These are phyloP conservation scores for Meyerozyma guilliermondii DNA, from an alignment of 1,139 yeast genomes.

Conservation along the genomic window DNA sequence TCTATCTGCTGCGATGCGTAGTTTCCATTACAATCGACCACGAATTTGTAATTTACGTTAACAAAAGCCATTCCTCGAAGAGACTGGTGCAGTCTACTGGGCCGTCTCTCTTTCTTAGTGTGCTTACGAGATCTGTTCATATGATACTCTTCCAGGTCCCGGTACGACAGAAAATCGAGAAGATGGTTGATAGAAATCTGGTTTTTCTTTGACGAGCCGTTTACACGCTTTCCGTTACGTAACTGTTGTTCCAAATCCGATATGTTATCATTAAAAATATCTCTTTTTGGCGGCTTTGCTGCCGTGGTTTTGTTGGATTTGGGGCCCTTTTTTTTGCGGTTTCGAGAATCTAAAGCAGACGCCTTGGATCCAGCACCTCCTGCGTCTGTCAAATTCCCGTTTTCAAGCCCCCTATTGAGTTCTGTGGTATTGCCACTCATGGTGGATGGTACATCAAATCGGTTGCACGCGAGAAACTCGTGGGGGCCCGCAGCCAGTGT, in stretches of 20 bases:
- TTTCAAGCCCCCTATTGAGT: background rate
- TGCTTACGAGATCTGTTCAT: slow-evolving; percentile 11
- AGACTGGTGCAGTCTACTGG: background rate
- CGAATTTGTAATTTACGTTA: slow-evolving; percentile 80
- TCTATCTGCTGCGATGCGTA: slow-evolving; percentile 56
- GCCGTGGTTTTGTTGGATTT: background rate
- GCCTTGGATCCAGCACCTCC: background rate
- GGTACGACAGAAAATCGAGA: slow-evolving; percentile 53
- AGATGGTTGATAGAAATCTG: slow-evolving; percentile 61
- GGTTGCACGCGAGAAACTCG: background rate
- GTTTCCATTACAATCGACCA: slow-evolving; percentile 60
- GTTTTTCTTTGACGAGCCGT: slow-evolving; percentile 31
- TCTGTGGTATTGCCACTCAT: slow-evolving; percentile 1
- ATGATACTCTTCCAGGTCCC: slow-evolving; percentile 44
- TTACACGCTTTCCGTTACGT: background rate
- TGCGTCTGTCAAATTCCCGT: background rate
- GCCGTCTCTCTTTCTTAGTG: slow-evolving; percentile 14
- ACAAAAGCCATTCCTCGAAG: slow-evolving; percentile 61
- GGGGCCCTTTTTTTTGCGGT: background rate
- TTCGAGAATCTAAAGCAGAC: background rate
- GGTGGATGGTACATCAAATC: background rate
- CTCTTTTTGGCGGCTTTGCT: background rate
- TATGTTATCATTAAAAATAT: background rate
- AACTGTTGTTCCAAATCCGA: slow-evolving; percentile 1
- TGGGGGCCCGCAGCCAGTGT: background rate